Base-by-base conservation (phyloP, 352 stramenopile species). In the Pythium coloratum region DNA sequence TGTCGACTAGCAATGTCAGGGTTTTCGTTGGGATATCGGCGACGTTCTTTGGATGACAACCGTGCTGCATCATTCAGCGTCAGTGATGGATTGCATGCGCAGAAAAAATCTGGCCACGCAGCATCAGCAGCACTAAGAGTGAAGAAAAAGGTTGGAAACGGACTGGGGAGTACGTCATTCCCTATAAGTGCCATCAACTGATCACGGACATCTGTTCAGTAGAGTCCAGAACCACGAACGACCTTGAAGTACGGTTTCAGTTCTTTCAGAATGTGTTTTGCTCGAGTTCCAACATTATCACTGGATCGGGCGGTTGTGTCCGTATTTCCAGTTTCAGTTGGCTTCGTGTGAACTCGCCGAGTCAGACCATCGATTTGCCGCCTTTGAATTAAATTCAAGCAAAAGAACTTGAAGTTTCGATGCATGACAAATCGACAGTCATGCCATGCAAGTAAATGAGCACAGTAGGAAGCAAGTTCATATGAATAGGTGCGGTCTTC, bases 51-150 rank as follows among this genome's bases (percentile, higher is more conserved):
- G 0, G 59, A 1, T 26, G 30, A 12, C 5, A 72, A 26, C 2
- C 16, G 6, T 12, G 0, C 1, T n/a, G 59, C 55, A 12, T 64
- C 16, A 34, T 53, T 24, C 2, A 63, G 28, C 6, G 60, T 33
- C 3, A 75, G 12, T 0, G 13, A 20, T 1, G 66, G 61, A 38
- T 75, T 24, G 40, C 70, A 74, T 0, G 44, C 69, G 16, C 59
- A 30, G 54, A 70, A 63, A n/a, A 77, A 71, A 55, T 75, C 69
- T 3, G 64, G 70, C 64, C 73, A 80, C 0, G 70, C 47, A 0
- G 67, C 75, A 16, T 80, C 70, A 0, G 69, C 69, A n/a, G 69
- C 73, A 55, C 73, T 79, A 0, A 79, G 18, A 1, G 73, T 72
- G 32, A 74, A 60, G 60, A 79, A 54, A 56, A 63, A 71, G 6